Evolutionary conservation across 176 grass and related monocot genomes (phyloP).

Genomic region (Aegilops sharonensis): DNA sequence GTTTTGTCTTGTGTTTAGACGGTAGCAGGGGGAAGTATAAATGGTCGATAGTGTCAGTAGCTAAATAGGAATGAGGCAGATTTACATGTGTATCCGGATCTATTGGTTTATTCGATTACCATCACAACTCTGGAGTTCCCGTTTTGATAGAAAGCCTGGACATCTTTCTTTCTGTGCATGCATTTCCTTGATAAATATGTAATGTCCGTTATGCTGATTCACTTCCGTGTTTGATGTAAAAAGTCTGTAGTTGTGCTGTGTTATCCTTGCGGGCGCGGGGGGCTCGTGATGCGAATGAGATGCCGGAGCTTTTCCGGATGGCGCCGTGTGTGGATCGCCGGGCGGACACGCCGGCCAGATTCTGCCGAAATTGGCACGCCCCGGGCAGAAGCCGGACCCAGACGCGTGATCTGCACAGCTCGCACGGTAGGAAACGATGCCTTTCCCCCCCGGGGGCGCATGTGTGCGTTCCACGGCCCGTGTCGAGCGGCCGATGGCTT

Average conservation of each 20-base stretch:
- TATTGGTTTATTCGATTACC: conserved; percentile 13
- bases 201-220: background rate
- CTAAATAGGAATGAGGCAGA: conserved; percentile 39
- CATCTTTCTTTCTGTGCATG: background rate
- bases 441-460: background rate
- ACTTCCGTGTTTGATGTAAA: background rate
- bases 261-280: background rate
- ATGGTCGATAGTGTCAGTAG: conserved; percentile 28
- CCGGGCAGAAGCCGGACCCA: background rate
- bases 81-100: conserved; percentile 32
- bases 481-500: conserved; percentile 14
- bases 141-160: background rate
- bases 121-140: background rate
- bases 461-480: background rate
- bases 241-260: background rate
- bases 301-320: conserved; percentile 30
- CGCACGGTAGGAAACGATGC: background rate
- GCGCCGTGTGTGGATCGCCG: conserved; percentile 32
- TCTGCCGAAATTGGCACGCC: conserved; percentile 7
- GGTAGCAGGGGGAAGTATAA: conserved; percentile 40
- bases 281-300: conserved; percentile 28
- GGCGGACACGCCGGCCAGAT: conserved; percentile 25
- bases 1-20: conserved; percentile 19
- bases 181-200: background rate
- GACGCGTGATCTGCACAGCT: background rate